These are phyloP conservation scores for Verticillium albo-atrum DNA, from an alignment of 2,329 filamentous ascomycete genomes.

Conservation along the genomic window DNA sequence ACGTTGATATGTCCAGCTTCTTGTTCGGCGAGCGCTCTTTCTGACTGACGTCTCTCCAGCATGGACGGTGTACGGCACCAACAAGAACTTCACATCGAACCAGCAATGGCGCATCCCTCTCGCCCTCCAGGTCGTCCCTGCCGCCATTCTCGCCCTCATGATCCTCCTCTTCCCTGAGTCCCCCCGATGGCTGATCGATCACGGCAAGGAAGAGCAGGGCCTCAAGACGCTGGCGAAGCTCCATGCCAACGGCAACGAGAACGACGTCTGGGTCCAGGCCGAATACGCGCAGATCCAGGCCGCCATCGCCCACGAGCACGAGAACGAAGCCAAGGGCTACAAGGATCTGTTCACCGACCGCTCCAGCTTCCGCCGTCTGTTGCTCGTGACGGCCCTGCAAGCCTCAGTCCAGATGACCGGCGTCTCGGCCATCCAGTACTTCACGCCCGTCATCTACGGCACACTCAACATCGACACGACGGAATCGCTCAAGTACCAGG, in stretches of 20 bases:
- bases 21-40: no score
- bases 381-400: slow-evolving; percentile 65
- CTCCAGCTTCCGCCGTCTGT: slow-evolving; percentile 65
- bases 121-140: slow-evolving; percentile 66
- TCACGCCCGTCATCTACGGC: slow-evolving; percentile 60
- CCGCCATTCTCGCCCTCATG: slow-evolving; percentile 56
- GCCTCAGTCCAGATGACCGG: slow-evolving; percentile 74
- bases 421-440: slow-evolving; percentile 64
- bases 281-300: slow-evolving; percentile 63
- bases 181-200: slow-evolving; percentile 69
- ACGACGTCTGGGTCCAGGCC: slow-evolving; percentile 46
- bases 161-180: slow-evolving; percentile 69
- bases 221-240: slow-evolving; percentile 62
- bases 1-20: no score
- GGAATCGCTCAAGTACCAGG: slow-evolving; percentile 68
- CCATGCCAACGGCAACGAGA: slow-evolving; percentile 61
- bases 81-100: no score
- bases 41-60: no score
- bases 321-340: slow-evolving; percentile 66
- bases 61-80: slow-evolving; percentile 62
- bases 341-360: slow-evolving; percentile 56
- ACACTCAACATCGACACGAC: slow-evolving; percentile 64
- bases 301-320: slow-evolving; percentile 58
- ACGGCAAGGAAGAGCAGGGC: slow-evolving; percentile 59
- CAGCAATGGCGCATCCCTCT: slow-evolving; percentile 37